Percentiles rank a stretch among this genome's conserved stretches.
Evolutionary conservation across 1,284 basidiomycete species (phyloP).

Genomic region (Boletus sp.): DNA sequence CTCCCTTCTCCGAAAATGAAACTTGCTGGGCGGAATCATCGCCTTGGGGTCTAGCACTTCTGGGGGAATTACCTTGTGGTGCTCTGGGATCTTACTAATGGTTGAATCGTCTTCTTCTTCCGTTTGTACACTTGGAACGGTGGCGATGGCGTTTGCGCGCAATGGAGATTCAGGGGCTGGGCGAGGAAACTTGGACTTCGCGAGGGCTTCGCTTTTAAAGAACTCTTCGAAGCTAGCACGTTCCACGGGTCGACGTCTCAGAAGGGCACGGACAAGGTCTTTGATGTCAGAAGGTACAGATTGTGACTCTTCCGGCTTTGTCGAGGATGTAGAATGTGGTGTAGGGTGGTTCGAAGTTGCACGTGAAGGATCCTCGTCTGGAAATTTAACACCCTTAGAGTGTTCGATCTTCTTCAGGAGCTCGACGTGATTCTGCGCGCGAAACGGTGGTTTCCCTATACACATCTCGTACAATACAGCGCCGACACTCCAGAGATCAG

Average conservation of each 20-base stretch:
- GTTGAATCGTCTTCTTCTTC: slow-evolving; percentile 31
- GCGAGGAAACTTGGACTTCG: slow-evolving; percentile 72
- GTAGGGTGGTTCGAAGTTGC: slow-evolving; percentile 16
- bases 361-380: slow-evolving; percentile 72
- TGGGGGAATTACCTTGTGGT: slow-evolving; percentile 64
- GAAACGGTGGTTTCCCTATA: slow-evolving; percentile 90
- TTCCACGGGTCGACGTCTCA: slow-evolving; percentile 83
- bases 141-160: slow-evolving; percentile 10
- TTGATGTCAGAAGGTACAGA: slow-evolving; percentile 85
- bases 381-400: slow-evolving; percentile 84
- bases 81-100: slow-evolving; percentile 49
- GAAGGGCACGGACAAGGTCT: slow-evolving; percentile 75
- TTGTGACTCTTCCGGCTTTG: slow-evolving; percentile 38
- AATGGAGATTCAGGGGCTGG: slow-evolving; percentile 32
- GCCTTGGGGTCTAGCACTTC: slow-evolving; percentile 73
- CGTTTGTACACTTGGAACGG: slow-evolving; percentile 20
- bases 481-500: slow-evolving; percentile 97
- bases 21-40: slow-evolving; percentile 75
- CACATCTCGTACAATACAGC: slow-evolving; percentile 96
- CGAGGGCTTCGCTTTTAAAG: slow-evolving; percentile 79
- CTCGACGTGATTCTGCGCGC: slow-evolving; percentile 95
- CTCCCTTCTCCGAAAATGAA: slow-evolving; percentile 55
- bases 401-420: slow-evolving; percentile 91
- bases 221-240: slow-evolving; percentile 91
- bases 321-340: slow-evolving; percentile 18